phyloP scores from a whole-genome alignment of 192 early-diverging fungal species.

The Coemansia sp. region DNA sequence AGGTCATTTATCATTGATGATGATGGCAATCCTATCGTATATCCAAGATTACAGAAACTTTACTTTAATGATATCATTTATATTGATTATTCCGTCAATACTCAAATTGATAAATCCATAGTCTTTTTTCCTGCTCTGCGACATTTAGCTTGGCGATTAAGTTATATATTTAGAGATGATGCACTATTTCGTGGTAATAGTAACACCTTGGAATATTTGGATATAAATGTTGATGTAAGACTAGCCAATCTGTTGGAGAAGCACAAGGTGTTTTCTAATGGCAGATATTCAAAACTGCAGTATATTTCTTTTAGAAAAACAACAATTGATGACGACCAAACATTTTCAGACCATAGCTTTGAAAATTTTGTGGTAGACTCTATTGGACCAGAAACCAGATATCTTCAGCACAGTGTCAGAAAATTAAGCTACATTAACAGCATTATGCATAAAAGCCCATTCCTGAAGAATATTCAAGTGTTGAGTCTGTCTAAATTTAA shows the following conservation, averaged over 20 bases:
- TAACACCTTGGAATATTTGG: constrained; percentile 17
- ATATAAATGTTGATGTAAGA: constrained; percentile 16
- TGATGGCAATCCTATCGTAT: not conserved
- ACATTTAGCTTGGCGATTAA: constrained; percentile 1
- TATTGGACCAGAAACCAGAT: not conserved
- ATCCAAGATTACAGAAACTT: not conserved
- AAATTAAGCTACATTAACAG: constrained; percentile 8
- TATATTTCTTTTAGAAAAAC: not conserved
- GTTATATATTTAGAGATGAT: not conserved
- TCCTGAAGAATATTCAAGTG: not conserved
- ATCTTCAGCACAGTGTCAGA: not conserved
- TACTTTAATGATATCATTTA: not conserved
- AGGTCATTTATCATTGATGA: too few species aligned
- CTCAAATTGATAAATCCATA: not conserved
- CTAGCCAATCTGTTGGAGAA: not conserved
- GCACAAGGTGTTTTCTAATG: not conserved
- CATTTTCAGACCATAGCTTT: not conserved
- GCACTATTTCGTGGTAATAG: constrained; percentile 6
- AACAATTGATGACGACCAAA: too few species aligned
- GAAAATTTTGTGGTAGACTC: not conserved
- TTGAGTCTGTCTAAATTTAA: not conserved
- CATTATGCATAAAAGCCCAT: not conserved
- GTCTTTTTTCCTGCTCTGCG: constrained; percentile 24
- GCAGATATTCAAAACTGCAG: constrained; percentile 8
- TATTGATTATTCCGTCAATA: too few species aligned